Evolutionary conservation across 1,284 basidiomycete species (phyloP).

Genomic region (Cryptococcus sp.): DNA sequence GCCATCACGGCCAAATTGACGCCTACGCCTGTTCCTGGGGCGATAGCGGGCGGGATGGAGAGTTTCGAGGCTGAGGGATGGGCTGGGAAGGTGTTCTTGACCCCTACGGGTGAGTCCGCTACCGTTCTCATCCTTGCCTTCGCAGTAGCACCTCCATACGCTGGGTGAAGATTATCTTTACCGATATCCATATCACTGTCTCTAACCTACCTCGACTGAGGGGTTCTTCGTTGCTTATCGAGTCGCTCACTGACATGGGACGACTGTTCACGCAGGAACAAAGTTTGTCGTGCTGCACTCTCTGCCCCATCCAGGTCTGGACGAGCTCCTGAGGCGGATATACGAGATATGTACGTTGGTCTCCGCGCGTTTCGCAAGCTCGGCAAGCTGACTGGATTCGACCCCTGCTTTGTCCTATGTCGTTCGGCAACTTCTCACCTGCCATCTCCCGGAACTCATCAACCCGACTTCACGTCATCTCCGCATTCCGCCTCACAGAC

Average conservation of each 20-base stretch:
- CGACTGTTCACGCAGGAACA: conserved; percentile 65
- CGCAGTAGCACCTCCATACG: no score
- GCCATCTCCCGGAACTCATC: background rate
- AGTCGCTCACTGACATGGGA: no score
- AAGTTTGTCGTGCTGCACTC: conserved; percentile 91
- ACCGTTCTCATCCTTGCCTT: background rate
- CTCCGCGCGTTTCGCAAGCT: no score
- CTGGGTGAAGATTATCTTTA: no score
- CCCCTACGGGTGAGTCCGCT: conserved; percentile 76
- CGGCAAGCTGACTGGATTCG: background rate
- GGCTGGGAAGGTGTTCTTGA: conserved; percentile 63
- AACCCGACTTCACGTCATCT: no score
- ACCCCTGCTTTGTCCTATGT: background rate
- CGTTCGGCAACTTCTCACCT: background rate
- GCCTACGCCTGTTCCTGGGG: conserved; percentile 59
- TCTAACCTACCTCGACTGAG: no score
- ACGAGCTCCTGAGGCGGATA: conserved; percentile 72
- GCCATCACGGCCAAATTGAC: conserved; percentile 93
- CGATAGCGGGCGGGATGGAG: conserved; percentile 66
- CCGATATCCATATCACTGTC: no score
- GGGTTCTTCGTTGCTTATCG: no score
- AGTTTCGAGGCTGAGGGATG: conserved; percentile 86
- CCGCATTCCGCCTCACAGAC: conserved; percentile 30
- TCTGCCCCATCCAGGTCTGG: conserved; percentile 62
- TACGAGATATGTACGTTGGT: conserved; percentile 76